Conservation (phyloP, 2,329 filamentous ascomycete genomes). For the Exophiala spinifera region DNA sequence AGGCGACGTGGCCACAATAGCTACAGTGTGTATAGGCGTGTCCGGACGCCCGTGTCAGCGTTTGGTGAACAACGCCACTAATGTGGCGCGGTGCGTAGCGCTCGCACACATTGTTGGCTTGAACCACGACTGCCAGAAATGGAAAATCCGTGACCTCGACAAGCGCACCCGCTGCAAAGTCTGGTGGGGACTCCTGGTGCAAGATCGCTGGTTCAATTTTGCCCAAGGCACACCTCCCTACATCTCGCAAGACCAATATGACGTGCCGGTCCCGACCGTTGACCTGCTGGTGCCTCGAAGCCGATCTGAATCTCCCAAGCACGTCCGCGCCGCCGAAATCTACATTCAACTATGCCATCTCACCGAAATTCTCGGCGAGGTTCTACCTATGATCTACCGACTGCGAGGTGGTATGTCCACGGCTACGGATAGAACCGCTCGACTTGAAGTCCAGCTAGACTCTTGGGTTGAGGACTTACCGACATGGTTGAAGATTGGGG, state of each 20-base stretch:
- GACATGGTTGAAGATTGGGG: conserved; percentile 40
- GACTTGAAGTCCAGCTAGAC: conserved; percentile 46
- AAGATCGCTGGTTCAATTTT: conserved; percentile 56
- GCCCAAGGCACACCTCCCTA: conserved; percentile 56
- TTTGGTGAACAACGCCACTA: conserved; percentile 46
- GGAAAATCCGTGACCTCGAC: conserved; percentile 51
- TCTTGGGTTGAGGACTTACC: conserved; percentile 46
- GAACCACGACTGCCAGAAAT: conserved; percentile 54
- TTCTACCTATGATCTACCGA: conserved; percentile 46
- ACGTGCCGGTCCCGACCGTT: conserved; percentile 53
- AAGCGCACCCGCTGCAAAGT: conserved; percentile 52
- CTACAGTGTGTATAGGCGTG: conserved; percentile 57
- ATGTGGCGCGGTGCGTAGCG: conserved; percentile 52
- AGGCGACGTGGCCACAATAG: conserved; percentile 58
- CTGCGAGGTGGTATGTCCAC: conserved; percentile 43
- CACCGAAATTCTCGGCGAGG: conserved; percentile 46
- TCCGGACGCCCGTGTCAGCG: conserved; percentile 51
- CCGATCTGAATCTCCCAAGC: conserved; percentile 39
- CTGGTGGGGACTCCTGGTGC: conserved; percentile 58
- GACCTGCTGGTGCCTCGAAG: conserved; percentile 40
- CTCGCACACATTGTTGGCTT: conserved; percentile 56
- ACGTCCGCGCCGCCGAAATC: conserved; percentile 47
- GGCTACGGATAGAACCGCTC: conserved; percentile 44
- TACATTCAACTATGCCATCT: conserved; percentile 54
- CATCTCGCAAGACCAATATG: conserved; percentile 53